Conservation (phyloP, 257 asterid species). For the Schizonepeta tenuifolia region DNA sequence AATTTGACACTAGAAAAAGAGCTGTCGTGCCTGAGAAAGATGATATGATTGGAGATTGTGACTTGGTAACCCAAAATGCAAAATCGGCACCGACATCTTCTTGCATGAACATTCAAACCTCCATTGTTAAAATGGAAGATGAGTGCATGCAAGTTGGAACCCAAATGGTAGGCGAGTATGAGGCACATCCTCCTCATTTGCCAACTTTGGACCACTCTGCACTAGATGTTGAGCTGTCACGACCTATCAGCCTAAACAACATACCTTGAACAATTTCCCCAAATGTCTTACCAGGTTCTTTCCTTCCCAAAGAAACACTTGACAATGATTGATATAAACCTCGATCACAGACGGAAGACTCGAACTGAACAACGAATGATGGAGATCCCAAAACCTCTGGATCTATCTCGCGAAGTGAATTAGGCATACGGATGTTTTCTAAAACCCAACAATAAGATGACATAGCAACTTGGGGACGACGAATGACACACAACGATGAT, state of each 20-base stretch:
- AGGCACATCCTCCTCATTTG: constrained; percentile 20
- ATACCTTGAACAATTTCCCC: constrained; percentile 38
- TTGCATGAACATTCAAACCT: constrained; percentile 36
- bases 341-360: no score
- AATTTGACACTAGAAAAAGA: constrained; percentile 39
- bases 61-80: constrained; percentile 4
- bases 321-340: no score
- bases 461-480: no score
- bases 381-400: no score
- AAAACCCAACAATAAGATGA: no score
- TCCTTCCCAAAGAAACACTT: constrained; percentile 29
- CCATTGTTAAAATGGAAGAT: constrained; percentile 64
- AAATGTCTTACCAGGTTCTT: constrained; percentile 40
- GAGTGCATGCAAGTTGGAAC: constrained; percentile 40
- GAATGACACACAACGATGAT: no score
- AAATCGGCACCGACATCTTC: constrained; percentile 29
- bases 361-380: no score
- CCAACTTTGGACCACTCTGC: constrained; percentile 36
- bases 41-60: constrained; percentile 28
- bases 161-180: constrained; percentile 31
- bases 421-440: no score
- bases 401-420: no score
- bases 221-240: constrained; percentile 32
- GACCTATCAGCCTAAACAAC: constrained; percentile 35
- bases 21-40: constrained; percentile 31